Base-by-base conservation (phyloP, 345 rosid species). In the Gossypium longicalyx region DNA sequence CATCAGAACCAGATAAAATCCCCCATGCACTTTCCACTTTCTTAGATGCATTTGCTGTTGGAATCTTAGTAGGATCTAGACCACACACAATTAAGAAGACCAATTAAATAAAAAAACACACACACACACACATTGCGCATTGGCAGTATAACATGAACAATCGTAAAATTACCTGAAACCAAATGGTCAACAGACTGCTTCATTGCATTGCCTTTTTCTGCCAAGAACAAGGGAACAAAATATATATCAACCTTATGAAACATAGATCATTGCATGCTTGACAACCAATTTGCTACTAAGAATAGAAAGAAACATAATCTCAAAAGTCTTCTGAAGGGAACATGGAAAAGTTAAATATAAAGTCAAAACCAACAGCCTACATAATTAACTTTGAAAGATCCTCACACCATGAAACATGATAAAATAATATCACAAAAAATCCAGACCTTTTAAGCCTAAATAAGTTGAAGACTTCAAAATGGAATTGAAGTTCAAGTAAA, bases 11-110 rank as follows among this genome's bases (percentile, higher is more conserved):
- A 75, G 85, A 76, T 22, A 62, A 67, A 20, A 71, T 63, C 56
- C 87, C 82, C 74, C 81, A 82, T n/a, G 80, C 80, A 44, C 78
- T 79, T 67, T 67, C 68, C 54, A 74, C 71, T 67, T 80, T 80
- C 66, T 83, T 83, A 1, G 78, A 74, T 13, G 77, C 79, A 80
- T 80, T 80, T 76, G 62, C 64, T n/a, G 49, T 58, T 9, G 76
- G 78, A 63, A 72, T 71, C 83, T 71, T 80, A 17, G 75, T 44
- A 11, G 72, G 77, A 77, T 77, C 89, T 83, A 51, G 34, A 67
- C 19, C 66, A 68, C 29, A 70, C 69, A 78, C 20, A 71, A 72
- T 66, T 57, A 70, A 76, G 47, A 47, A 48, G 11, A 73, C 29
- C 74, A 77, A 11, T 56, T 71, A 20, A 9, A 71, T 52, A 47